phyloP scores from a whole-genome alignment of 2,329 filamentous ascomycete genomes.

The Nannizziopsis barbatae region DNA sequence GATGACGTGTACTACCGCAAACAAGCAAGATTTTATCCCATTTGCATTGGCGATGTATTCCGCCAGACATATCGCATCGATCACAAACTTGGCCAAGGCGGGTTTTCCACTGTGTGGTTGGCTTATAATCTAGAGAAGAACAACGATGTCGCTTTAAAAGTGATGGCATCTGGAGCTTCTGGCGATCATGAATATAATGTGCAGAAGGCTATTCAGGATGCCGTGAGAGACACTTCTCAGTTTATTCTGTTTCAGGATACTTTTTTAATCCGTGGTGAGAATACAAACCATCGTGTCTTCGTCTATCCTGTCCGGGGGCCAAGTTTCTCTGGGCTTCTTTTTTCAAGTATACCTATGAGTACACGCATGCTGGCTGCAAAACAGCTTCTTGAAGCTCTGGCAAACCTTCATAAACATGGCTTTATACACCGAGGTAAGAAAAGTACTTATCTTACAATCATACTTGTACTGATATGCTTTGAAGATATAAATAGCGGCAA shows the following conservation, averaged over 20 bases:
- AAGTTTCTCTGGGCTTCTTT: too few species aligned
- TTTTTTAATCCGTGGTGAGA: slow-evolving; percentile 8
- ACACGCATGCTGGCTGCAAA: slow-evolving; percentile 23
- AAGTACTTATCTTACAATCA: not conserved
- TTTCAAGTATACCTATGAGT: too few species aligned
- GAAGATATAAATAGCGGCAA: slow-evolving; percentile 22
- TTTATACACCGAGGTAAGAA: slow-evolving; percentile 22
- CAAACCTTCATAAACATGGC: slow-evolving; percentile 21
- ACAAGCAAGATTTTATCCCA: slow-evolving; percentile 6
- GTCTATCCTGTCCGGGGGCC: slow-evolving; percentile 20
- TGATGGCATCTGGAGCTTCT: slow-evolving; percentile 2
- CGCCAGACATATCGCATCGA: slow-evolving; percentile 11
- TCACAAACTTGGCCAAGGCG: slow-evolving; percentile 12
- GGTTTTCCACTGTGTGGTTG: slow-evolving; percentile 15
- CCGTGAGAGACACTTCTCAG: slow-evolving; percentile 9
- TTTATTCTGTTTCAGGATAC: slow-evolving; percentile 10
- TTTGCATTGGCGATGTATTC: slow-evolving; percentile 10
- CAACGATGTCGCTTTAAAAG: slow-evolving; percentile 13
- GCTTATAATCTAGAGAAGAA: slow-evolving; percentile 11
- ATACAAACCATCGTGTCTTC: slow-evolving; percentile 12
- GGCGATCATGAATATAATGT: slow-evolving; percentile 10
- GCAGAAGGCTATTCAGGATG: slow-evolving; percentile 10
- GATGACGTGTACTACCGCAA: too few species aligned
- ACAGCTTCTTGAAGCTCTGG: slow-evolving; percentile 21
- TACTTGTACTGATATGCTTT: not conserved